Evolutionary conservation across 2,329 filamentous ascomycete genomes (phyloP).

Genomic region (Colletotrichum theobromicola): DNA sequence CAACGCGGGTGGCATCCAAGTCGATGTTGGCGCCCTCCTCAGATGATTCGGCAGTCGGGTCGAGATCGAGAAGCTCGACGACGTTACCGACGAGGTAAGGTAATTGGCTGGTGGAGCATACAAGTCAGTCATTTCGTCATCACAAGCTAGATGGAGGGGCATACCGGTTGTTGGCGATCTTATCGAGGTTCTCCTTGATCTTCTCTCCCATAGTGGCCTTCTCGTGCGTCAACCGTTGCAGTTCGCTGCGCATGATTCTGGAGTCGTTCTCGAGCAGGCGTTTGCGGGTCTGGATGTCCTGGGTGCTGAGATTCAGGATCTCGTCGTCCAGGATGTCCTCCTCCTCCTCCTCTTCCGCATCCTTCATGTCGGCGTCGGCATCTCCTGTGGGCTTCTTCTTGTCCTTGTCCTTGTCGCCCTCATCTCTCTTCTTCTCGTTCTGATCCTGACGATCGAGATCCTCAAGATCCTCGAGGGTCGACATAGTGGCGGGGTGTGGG

Average conservation of each 20-base stretch:
- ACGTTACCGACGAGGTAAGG: slow-evolving; percentile 99
- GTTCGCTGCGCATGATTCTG: slow-evolving; percentile 98
- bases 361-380: slow-evolving; percentile 90
- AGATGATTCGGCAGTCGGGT: slow-evolving; percentile 92
- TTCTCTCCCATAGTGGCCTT: slow-evolving; percentile 96
- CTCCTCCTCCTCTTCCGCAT: slow-evolving; percentile 73
- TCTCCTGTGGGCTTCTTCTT: slow-evolving; percentile 49
- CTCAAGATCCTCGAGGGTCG: slow-evolving; percentile 90
- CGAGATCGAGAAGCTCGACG: slow-evolving; percentile 94
- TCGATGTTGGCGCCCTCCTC: slow-evolving; percentile 99
- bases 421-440: slow-evolving; percentile 66
- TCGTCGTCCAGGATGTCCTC: slow-evolving; percentile 91
- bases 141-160: slow-evolving; percentile 25
- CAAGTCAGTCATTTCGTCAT: slow-evolving; percentile 21
- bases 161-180: slow-evolving; percentile 98
- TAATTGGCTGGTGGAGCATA: slow-evolving; percentile 71
- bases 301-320: slow-evolving; percentile 89
- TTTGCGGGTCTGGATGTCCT: slow-evolving; percentile 90
- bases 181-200: slow-evolving; percentile 98
- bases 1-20: slow-evolving; percentile 92
- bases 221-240: slow-evolving; percentile 91
- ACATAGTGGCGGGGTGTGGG: slow-evolving; percentile 62
- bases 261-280: slow-evolving; percentile 96
- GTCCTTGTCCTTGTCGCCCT: slow-evolving; percentile 36
- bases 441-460: slow-evolving; percentile 82